Conservation (phyloP, 768 basidiomycete genomes). For the Xerocomellus amylosporus region DNA sequence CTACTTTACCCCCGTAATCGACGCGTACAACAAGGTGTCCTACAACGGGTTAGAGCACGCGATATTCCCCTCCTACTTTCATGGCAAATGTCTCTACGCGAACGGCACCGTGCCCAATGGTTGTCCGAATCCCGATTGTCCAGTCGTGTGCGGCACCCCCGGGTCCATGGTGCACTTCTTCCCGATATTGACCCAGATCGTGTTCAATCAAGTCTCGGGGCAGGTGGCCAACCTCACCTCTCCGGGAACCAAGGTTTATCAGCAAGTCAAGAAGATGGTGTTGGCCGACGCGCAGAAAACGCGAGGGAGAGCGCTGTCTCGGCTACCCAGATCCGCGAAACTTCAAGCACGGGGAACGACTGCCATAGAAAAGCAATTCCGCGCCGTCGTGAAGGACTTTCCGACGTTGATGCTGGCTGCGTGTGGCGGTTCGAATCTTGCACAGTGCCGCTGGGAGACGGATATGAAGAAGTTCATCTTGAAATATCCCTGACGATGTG, state of each 20-base stretch:
- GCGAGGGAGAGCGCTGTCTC: constrained; percentile 9
- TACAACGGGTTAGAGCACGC: constrained; percentile 46
- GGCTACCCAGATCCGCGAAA: constrained; percentile 3
- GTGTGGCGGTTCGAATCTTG: constrained; percentile 49
- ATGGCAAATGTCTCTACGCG: constrained; percentile 64
- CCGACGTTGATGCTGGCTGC: constrained; percentile 30
- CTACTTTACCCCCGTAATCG: constrained; percentile 47
- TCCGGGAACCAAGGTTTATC: constrained; percentile 42
- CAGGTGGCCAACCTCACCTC: constrained; percentile 35
- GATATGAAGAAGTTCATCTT: constrained; percentile 62
- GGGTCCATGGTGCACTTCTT: constrained; percentile 75
- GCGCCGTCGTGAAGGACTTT: constrained; percentile 35
- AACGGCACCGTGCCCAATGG: constrained; percentile 59
- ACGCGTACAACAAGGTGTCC: constrained; percentile 44
- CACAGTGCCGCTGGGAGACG: constrained; percentile 58
- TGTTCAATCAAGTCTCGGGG: constrained; percentile 41
- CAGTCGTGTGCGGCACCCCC: constrained; percentile 78
- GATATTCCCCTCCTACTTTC: constrained; percentile 72
- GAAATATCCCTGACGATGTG: constrained; percentile 50
- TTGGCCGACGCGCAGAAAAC: constrained; percentile 33
- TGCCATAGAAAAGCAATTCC: constrained; percentile 24
- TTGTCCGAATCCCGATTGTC: constrained; percentile 78
- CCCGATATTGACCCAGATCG: constrained; percentile 45
- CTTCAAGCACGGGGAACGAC: constrained; percentile 21
- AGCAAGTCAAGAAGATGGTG: constrained; percentile 42